phyloP scores from a whole-genome alignment of 345 rosid genomes.

The Lepidium sativum region DNA sequence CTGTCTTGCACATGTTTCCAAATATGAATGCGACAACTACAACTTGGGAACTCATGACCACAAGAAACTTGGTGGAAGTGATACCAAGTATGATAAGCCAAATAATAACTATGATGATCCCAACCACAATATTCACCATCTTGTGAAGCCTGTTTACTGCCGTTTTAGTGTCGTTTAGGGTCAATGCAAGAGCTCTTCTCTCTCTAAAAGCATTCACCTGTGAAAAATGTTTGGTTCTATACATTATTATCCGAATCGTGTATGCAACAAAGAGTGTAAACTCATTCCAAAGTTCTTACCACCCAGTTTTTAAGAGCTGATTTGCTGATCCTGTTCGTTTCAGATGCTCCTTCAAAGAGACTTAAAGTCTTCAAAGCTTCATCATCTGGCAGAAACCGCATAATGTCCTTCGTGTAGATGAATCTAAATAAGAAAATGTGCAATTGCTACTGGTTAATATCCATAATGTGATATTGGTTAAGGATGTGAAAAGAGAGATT shows the following conservation, averaged over 20 bases:
- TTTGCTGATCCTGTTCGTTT: slow-evolving; percentile 47
- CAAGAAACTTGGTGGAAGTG: slow-evolving; percentile 50
- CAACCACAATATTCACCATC: slow-evolving; percentile 57
- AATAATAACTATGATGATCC: slow-evolving; percentile 48
- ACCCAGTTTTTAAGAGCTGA: slow-evolving; percentile 65
- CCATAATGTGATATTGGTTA: background rate
- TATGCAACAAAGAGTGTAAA: background rate
- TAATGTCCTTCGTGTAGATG: slow-evolving; percentile 57
- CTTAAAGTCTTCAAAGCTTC: slow-evolving; percentile 64
- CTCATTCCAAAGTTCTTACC: slow-evolving; percentile 31
- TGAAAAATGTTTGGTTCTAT: background rate
- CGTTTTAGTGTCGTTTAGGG: slow-evolving; percentile 89
- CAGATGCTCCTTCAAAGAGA: slow-evolving; percentile 60
- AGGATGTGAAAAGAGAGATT: background rate
- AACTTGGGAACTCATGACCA: slow-evolving; percentile 56
- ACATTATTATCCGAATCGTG: background rate
- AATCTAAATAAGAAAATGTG: background rate
- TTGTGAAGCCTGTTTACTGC: slow-evolving; percentile 80
- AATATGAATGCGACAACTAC: slow-evolving; percentile 67
- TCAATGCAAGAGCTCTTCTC: slow-evolving; percentile 80
- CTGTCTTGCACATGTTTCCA: slow-evolving; percentile 73
- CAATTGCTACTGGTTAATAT: background rate
- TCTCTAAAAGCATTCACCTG: slow-evolving; percentile 87
- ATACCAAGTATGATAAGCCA: slow-evolving; percentile 68
- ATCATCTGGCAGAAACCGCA: slow-evolving; percentile 73